Base-by-base conservation (phyloP, 805 yeast genomes). In the Ogataea saltuana region DNA sequence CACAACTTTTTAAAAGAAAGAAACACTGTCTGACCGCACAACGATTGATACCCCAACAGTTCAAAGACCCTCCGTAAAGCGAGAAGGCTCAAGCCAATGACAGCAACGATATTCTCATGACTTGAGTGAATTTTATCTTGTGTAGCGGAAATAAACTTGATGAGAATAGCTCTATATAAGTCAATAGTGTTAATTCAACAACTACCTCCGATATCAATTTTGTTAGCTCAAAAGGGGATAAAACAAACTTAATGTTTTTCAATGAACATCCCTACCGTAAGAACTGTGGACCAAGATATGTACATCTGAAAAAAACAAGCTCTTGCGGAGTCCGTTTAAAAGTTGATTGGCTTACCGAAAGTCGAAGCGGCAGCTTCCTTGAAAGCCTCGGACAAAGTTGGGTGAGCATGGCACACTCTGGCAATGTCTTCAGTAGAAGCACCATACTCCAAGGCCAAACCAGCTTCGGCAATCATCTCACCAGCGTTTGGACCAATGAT, bases 401-500 rank as follows among this genome's bases (percentile, higher is more conserved):
- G 99, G 72, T 93, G 99, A 46, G 99, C 98, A 63, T 93, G 99
- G 69, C 97, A 91, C 31, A 88, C 87, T 75, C 99, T 86, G 50
- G 97, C 95, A 59, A 93, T 77, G 65, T 93, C 99, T 74, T 93
- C 99, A 41, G 97, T 87, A 9, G 95, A 84, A 43, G 99, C 99
- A 68, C 99, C 99, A 72, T 93, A 93, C 74, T 93, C 99, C 51
- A 93, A 69, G 33, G 99, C 99, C 65, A 93, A 78, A 55, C 96
- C 95, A 51, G 89, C 97, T 76, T 95, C 99, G 54, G 95, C 98
- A 67, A 93, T 93, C 97, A 93, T 88, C 77, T 93, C 99, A 72
- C 99, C 99, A 47, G 99, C 99, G 64, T 88, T 90, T 56, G 99
- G 86, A 58, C 99, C 99, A 56, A 90, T 85, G 66, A 93, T 91